phyloP scores from a whole-genome alignment of 2,329 filamentous ascomycete genomes.

The Colletotrichum magnum region DNA sequence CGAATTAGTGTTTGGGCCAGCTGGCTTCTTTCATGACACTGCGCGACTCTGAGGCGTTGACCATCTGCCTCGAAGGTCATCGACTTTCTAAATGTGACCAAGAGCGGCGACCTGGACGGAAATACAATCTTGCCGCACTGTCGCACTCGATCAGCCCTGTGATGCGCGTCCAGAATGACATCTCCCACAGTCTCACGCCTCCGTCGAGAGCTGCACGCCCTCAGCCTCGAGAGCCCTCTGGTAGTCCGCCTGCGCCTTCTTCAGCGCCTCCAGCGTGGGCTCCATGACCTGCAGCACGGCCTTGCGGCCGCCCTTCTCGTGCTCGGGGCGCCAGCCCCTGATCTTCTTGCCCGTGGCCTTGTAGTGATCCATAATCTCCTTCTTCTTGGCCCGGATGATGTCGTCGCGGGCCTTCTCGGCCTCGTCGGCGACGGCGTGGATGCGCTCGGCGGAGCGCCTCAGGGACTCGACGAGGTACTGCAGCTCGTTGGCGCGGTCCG shows the following conservation, averaged over 20 bases:
- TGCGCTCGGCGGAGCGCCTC: conserved; percentile 80
- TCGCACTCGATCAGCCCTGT: too few species aligned
- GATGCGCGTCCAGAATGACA: too few species aligned
- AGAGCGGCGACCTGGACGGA: neutral
- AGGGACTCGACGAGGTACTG: conserved; percentile 87
- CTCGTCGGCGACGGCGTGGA: conserved; percentile 83
- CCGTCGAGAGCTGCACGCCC: conserved; percentile 63
- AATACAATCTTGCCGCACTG: neutral
- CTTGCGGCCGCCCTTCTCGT: conserved; percentile 80
- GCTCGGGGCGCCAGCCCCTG: conserved; percentile 73
- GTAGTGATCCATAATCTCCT: conserved; percentile 79
- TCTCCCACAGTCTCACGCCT: conserved; percentile 47
- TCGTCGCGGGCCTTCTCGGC: conserved; percentile 82
- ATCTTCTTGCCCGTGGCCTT: conserved; percentile 81
- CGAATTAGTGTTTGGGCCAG: too few species aligned
- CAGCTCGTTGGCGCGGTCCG: conserved; percentile 84
- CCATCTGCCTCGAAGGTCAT: too few species aligned
- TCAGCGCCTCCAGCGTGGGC: conserved; percentile 79
- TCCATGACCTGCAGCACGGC: conserved; percentile 83
- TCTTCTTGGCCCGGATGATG: conserved; percentile 76
- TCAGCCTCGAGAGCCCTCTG: conserved; percentile 78
- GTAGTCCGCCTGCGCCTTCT: conserved; percentile 80
- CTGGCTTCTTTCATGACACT: too few species aligned
- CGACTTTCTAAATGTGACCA: too few species aligned
- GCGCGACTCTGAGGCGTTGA: too few species aligned